Evolutionary conservation across 768 basidiomycete species (phyloP).

Genomic region (Hygrophorus pudorinus): DNA sequence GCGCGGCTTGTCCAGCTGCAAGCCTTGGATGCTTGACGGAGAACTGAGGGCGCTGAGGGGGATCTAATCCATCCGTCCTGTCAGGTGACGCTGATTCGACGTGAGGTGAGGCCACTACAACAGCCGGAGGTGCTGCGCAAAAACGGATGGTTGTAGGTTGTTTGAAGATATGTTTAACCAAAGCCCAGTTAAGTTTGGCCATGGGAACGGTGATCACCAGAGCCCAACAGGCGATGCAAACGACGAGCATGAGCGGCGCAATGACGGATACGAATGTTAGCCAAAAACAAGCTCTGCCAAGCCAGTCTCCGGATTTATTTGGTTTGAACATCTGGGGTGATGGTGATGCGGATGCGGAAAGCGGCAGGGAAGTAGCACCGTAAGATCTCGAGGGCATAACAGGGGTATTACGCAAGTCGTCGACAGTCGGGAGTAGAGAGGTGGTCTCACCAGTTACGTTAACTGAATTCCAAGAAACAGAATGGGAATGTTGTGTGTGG

Average conservation of each 20-base stretch:
- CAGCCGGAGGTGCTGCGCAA: conserved; percentile 73
- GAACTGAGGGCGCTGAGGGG: conserved; percentile 32
- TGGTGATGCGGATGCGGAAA: conserved; percentile 20
- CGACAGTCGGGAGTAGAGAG: conserved; percentile 26
- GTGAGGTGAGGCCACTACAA: conserved; percentile 38
- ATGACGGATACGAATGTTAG: conserved; percentile 63
- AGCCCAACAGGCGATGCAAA: conserved; percentile 91
- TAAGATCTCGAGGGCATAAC: conserved; percentile 51
- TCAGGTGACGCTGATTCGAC: conserved; percentile 17
- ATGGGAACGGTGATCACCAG: conserved; percentile 93
- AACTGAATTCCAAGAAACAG: conserved; percentile 34
- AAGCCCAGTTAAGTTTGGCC: conserved; percentile 96
- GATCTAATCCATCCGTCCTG: conserved; percentile 13
- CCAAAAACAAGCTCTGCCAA: conserved; percentile 82
- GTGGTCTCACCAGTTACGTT: conserved; percentile 40
- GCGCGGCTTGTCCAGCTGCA: conserved; percentile 83
- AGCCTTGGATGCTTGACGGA: conserved; percentile 66
- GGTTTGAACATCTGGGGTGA: conserved; percentile 23
- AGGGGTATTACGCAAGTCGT: conserved; percentile 18
- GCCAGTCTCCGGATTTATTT: conserved; percentile 32
- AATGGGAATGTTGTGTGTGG: conserved; percentile 22
- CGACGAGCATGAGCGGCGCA: conserved; percentile 80
- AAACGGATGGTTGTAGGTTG: conserved; percentile 85
- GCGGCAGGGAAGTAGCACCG: conserved; percentile 41
- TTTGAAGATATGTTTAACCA: conserved; percentile 70